Evolutionary conservation across 2,329 filamentous ascomycete species (phyloP), one percentile per base, ranked within the genome.

Genomic region (Colletotrichum spaethianum): DNA sequence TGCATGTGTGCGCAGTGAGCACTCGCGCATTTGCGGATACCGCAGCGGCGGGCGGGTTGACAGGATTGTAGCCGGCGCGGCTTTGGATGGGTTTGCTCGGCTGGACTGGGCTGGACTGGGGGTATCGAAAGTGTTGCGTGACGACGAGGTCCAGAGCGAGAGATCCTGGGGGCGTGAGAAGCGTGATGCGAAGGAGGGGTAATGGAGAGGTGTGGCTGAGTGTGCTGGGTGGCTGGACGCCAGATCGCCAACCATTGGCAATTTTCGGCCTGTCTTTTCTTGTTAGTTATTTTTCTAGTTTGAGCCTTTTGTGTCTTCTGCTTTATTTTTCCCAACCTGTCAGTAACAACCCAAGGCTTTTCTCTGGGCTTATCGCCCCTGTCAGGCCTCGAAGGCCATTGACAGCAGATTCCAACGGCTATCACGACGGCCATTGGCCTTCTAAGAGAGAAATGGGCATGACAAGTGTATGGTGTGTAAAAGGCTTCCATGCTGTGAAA

Each of bases 21-120:
- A 36, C 33, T 63, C 50, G 50, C 69, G 59, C 65, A 59, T 60
- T 69, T 72, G 65, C 65, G 69, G 46, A 48, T 63, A 61, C 65
- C 65, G 53, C 59, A 59, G 33, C 46, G 46, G 59, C 59, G 59
- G 44, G 48, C 46, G 31, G 31, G 28, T 26, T 69, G 42, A 67
- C 67, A 55, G 56, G 52, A 38, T 48, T 28, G 48, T 26, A 36
- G 65, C 46, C 14, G 65, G 16, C 5, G 20, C 46, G 26, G 63
- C 33, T 56, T 53, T 67, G 63, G 67, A 57, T 71, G 64, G 68
- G 50, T 53, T 55, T 71, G 57, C 36, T 67, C 64, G 68, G 56
- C 59, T 69, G 53, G 65, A 69, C 59, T 67, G 65, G 59, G 65
- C 59, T 63, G 65, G 53, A 64, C 55, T 55, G 59, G 65, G 59